Conservation (phyloP, 2,329 filamentous ascomycete genomes). For the Penicillium sp. region DNA sequence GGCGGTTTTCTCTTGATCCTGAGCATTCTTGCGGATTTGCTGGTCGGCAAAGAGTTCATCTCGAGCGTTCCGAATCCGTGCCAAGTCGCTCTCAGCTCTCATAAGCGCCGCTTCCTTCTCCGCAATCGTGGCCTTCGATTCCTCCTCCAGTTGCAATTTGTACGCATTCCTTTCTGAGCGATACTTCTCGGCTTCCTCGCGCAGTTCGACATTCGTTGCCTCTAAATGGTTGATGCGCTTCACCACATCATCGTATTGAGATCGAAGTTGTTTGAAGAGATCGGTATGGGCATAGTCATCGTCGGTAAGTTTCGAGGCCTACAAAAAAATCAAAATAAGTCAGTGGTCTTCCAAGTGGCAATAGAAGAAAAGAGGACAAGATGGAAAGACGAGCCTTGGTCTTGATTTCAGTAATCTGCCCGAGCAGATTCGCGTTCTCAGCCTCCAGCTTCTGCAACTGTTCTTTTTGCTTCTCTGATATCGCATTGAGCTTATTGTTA, state of each 20-base stretch:
- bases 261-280: constrained; percentile 88
- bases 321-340: constrained; percentile 10
- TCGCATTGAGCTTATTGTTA: constrained; percentile 75
- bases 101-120: constrained; percentile 84
- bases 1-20: constrained; percentile 74
- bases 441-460: constrained; percentile 78
- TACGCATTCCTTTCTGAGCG: constrained; percentile 84
- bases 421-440: constrained; percentile 73
- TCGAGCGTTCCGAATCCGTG: constrained; percentile 78
- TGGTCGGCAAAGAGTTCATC: constrained; percentile 87
- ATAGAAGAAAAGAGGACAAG: background rate
- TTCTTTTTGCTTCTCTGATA: constrained; percentile 81
- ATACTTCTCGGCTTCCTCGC: constrained; percentile 81
- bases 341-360: background rate
- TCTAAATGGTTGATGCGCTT: constrained; percentile 90
- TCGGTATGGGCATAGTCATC: constrained; percentile 94
- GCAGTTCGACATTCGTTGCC: constrained; percentile 80
- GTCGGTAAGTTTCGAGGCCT: constrained; percentile 75
- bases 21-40: constrained; percentile 73
- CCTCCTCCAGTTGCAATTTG: constrained; percentile 77
- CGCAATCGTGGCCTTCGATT: constrained; percentile 70
- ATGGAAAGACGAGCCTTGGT: constrained; percentile 50
- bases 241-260: constrained; percentile 88
- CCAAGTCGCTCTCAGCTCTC: constrained; percentile 79
- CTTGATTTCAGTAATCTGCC: constrained; percentile 77